Conservation (phyloP, 768 basidiomycete species). For the Russula griseocarnosa region DNA sequence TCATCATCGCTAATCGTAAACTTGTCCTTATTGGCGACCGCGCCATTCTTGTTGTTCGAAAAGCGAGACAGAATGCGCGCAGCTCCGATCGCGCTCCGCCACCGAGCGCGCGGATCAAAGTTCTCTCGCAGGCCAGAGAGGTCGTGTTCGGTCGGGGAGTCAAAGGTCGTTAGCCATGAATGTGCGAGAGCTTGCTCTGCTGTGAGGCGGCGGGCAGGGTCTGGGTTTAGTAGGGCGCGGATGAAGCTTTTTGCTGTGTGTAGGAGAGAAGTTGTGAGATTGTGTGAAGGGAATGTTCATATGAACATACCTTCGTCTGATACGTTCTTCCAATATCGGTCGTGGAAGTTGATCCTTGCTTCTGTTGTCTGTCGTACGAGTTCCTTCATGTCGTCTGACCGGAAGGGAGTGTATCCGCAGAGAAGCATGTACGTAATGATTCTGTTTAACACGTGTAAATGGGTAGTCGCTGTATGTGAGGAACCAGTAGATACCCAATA, state of each 20-base stretch:
- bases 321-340: conserved; percentile 91
- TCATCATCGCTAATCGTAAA: not conserved
- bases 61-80: conserved; percentile 35
- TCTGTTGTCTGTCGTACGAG: conserved; percentile 81
- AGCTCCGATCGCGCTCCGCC: conserved; percentile 64
- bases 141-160: conserved; percentile 68
- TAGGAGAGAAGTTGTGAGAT: not conserved
- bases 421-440: conserved; percentile 93
- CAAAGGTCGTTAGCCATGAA: conserved; percentile 72
- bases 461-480: not conserved
- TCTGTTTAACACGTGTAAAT: conserved; percentile 38
- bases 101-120: conserved; percentile 71
- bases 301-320: conserved; percentile 60
- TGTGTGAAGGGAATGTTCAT: not conserved
- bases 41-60: not conserved
- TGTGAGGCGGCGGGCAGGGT: conserved; percentile 68
- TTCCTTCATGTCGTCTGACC: conserved; percentile 70
- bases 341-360: conserved; percentile 87
- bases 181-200: conserved; percentile 66
- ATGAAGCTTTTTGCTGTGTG: conserved; percentile 80
- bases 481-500: conserved; percentile 57
- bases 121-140: conserved; percentile 74
- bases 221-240: conserved; percentile 59
- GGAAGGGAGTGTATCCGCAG: conserved; percentile 94
- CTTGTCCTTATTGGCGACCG: not conserved